Conservation (phyloP, 495 filamentous ascomycete species). For the Hypoxylon trugodes region DNA sequence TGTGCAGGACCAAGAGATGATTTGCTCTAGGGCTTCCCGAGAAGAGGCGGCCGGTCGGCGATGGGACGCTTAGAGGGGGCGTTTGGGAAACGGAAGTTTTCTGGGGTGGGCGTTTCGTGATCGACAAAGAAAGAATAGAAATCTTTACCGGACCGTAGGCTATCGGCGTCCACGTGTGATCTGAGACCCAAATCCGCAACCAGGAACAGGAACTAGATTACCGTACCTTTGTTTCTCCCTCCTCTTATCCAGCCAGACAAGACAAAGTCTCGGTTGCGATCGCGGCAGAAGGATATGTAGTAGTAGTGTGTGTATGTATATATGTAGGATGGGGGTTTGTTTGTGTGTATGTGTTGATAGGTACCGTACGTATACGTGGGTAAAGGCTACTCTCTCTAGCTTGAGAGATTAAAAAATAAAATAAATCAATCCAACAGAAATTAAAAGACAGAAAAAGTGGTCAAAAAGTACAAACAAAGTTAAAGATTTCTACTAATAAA, state of each 20-base stretch:
- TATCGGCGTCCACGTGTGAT: constrained; percentile 41
- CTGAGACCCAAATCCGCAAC: constrained; percentile 23
- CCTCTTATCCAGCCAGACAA: constrained; percentile 27
- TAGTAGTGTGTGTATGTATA: neutral
- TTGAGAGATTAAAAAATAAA: no score
- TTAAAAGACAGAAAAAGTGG: constrained; percentile 6
- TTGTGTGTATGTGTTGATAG: no score
- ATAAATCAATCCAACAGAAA: no score
- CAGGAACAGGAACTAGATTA: constrained; percentile 20
- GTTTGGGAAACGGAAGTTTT: constrained; percentile 25
- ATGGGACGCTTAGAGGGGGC: constrained; percentile 10
- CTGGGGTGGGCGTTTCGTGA: constrained; percentile 37
- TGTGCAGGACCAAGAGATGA: constrained; percentile 53
- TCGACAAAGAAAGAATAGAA: constrained; percentile 35
- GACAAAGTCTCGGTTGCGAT: constrained; percentile 40
- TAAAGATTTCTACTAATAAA: constrained; percentile 21
- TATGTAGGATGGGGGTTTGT: no score
- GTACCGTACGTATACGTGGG: no score
- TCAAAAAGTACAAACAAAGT: constrained; percentile 9
- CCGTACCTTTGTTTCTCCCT: neutral
- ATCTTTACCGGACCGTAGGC: constrained; percentile 34
- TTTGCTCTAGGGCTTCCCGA: constrained; percentile 38
- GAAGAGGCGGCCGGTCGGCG: constrained; percentile 37
- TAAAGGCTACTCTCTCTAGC: no score
- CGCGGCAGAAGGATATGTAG: constrained; percentile 21